Evolutionary conservation across 768 basidiomycete species (phyloP), one percentile per base, ranked within the genome.

Genomic region (Agaricus subrufescens): DNA sequence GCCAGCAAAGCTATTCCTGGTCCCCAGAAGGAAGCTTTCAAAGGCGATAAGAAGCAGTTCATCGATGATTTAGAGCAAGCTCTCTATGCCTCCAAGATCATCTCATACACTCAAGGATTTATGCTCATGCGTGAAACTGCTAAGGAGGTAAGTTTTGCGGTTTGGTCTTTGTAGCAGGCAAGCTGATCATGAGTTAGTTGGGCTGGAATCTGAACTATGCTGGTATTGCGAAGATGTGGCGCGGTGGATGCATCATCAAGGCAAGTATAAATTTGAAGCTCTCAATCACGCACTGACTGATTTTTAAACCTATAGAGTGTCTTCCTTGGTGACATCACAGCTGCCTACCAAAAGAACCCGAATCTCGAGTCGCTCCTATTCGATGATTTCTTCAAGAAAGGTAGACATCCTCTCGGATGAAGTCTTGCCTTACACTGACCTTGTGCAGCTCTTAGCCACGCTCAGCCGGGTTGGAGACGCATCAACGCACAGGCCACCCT

Each of bases 241-340:
- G 96, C 66, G 97, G 97, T 62, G 97, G 97, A 62, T 98, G 96
- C 73, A 99, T 99, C 74, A 98, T 99, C 82, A 96, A 96, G 83
- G 89, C 84, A 57, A 61, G 62, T 39, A 26, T 1, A 55, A 50
- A 3, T 29, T 4, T 3, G 4, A 3, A 23, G 11, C 14, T 29
- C 31, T 29, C 5, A 19, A 2, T 44, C 47, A 9, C 8, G 14
- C 6, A 31, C 45, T 19, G 25, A 19, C 39, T 47, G 46, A 27
- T 25, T 27, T 19, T 30, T 38, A 0, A 34, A 27, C 9, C 50
- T 50, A 38, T 55, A 83, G 87, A 89, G 86, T 66, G 95, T 98
- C 64, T 97, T 98, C 86, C 81, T 98, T 52, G 82, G 87, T 61
- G 95, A 98, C 69, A 96, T 97, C 73, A 85, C 94, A 57, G 65